Base-by-base conservation (phyloP, 306 rosid species). In the Vachellia collinsii region DNA sequence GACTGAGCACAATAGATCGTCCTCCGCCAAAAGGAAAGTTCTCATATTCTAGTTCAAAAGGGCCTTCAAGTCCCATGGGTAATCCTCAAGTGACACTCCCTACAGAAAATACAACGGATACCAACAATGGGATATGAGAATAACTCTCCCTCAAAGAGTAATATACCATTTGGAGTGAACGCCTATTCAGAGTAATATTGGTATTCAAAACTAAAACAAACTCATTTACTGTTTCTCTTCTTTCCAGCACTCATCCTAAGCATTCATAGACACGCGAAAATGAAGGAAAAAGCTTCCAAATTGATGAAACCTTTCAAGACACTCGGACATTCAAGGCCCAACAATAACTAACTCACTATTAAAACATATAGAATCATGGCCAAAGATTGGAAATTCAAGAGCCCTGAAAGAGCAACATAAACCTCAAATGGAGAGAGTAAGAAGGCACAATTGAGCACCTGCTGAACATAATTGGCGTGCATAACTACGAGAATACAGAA, bases 341-440 rank as follows among this genome's bases (percentile, higher is more conserved):
- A 8, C 11, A 77, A 7, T 6, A 64, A 37, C 17, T 20, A 78
- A 72, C 11, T 22, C 38, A 25, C 8, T 8, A 8, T 19, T 11
- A 16, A 16, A 36, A 65, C 9, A 37, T 6, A 14, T 48, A 19
- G 20, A 71, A 54, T 22, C 17, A 50, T 3, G 63, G 23, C 42
- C 41, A 48, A n/a, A 25, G 39, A 84, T 20, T 38, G 19, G 25
- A 46, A 72, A 50, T 10, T 48, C 6, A 29, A 34, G 78, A 85
- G 80, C 87, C 89, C 97, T 87, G 78, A 11, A 50, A 72, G 25
- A 58, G 14, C 41, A 22, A 1, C 8, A 65, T 67, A 44, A 20
- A 20, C 38, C 77, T 36, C 10, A 64, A 82, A 78, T 61, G 11
- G 73, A 68, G 51, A 48, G 53, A 58, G 65, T 25, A 6, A 37